Evolutionary conservation across 176 grass and related monocot genomes (phyloP), one percentile per base, ranked within the genome.

Genomic region (Rhynchospora pubera): DNA sequence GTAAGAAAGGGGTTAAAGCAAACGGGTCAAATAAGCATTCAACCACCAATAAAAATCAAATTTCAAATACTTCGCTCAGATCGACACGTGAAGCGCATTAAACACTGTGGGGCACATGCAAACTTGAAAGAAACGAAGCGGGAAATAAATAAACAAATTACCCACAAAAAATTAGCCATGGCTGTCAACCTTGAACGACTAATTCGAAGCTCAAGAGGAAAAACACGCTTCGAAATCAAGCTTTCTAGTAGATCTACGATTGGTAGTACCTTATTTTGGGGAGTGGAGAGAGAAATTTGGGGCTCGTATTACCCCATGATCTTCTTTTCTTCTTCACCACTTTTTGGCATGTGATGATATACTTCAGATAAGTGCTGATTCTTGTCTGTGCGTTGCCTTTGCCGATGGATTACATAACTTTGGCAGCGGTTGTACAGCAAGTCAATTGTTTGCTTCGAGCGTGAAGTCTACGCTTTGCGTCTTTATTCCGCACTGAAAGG

Each of bases 1-100:
- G 39, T 67, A 14, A 7, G 45, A 4, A n/a, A 21, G 34, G 11
- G 18, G 7, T 63, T 14, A 82, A 21, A 82, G 62, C 19, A 67
- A 67, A 82, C 79, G 79, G 77, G 61, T 82, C 79, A 82, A 82
- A 82, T 48, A n/a, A n/a, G n/a, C n/a, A n/a, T n/a, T n/a, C n/a
- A n/a, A n/a, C n/a, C n/a, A n/a, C n/a, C n/a, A n/a, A n/a, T n/a
- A n/a, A n/a, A n/a, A n/a, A n/a, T n/a, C n/a, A n/a, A n/a, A n/a
- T n/a, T 66, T 66, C 15, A 21, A 65, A 65, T 52, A 52, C 60
- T 32, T 26, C 24, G 0, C 3, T 82, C 61, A 22, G 22, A 77
- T 56, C 24, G 48, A 77, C 72, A 77, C 50, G 13, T 77, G 48
- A 55, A 77, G 23, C 72, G 18, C 50, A 56, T 16, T 77, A 56